Conservation (phyloP, 1,284 basidiomycete genomes). For the Binderoboletus segoi region DNA sequence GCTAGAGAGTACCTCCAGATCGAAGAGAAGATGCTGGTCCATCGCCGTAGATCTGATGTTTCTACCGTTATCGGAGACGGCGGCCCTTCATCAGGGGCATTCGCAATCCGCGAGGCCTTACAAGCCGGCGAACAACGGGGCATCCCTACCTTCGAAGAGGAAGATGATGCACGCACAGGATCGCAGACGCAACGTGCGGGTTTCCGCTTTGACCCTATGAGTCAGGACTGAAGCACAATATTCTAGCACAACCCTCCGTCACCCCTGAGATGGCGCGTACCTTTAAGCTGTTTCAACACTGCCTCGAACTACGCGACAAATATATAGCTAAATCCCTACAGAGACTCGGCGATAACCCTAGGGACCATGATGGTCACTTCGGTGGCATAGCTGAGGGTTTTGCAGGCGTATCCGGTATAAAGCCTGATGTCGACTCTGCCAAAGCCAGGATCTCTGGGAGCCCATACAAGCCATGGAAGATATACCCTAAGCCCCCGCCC, state of each 20-base stretch:
- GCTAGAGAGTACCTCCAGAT: slow-evolving; percentile 47
- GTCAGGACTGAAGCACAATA: slow-evolving; percentile 13
- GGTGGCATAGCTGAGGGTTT: slow-evolving; percentile 57
- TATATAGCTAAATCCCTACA: slow-evolving; percentile 87
- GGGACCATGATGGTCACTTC: slow-evolving; percentile 82
- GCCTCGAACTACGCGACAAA: slow-evolving; percentile 89
- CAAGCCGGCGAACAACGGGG: slow-evolving; percentile 22
- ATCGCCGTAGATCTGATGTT: slow-evolving; percentile 51
- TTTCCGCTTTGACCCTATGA: background rate
- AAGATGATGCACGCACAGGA: slow-evolving; percentile 38
- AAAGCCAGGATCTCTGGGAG: slow-evolving; percentile 34
- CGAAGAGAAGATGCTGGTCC: slow-evolving; percentile 68
- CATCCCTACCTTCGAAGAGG: slow-evolving; percentile 42
- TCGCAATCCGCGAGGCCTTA: slow-evolving; percentile 41
- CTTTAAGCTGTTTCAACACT: slow-evolving; percentile 70
- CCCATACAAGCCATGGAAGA: slow-evolving; percentile 69
- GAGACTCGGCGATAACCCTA: slow-evolving; percentile 88
- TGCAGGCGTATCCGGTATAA: slow-evolving; percentile 68
- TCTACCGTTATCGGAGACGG: slow-evolving; percentile 44
- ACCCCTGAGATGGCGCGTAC: slow-evolving; percentile 56
- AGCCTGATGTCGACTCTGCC: slow-evolving; percentile 56
- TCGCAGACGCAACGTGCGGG: slow-evolving; percentile 30
- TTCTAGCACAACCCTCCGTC: slow-evolving; percentile 42
- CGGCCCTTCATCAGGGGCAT: slow-evolving; percentile 39
- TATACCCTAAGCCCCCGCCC: slow-evolving; percentile 88